phyloP scores from a whole-genome alignment of 208 protist genomes.

The Vickermania ingenoplastis region DNA sequence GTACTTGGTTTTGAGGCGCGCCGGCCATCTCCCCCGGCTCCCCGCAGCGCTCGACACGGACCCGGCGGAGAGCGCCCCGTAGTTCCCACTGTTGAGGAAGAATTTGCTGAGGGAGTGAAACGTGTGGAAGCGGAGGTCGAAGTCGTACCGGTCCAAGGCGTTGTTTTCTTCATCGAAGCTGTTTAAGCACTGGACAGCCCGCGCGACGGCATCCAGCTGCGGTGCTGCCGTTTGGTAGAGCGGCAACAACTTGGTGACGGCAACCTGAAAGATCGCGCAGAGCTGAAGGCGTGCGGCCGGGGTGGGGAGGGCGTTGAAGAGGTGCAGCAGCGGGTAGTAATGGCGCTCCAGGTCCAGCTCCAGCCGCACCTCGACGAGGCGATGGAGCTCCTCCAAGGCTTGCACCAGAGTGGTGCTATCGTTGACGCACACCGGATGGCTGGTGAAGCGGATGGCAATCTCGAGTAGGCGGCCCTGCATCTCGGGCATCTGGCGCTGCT shows the following conservation, averaged over 20 bases:
- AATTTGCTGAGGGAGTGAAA: slow-evolving; percentile 65
- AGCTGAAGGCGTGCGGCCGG: slow-evolving; percentile 57
- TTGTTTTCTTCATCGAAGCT: slow-evolving; percentile 50
- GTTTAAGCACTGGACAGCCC: slow-evolving; percentile 64
- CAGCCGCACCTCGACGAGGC: slow-evolving; percentile 13
- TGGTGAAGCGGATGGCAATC: slow-evolving; percentile 70
- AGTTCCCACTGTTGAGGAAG: slow-evolving; percentile 68
- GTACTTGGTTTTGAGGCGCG: slow-evolving; percentile 12
- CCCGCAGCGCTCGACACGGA: not conserved
- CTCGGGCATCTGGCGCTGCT: slow-evolving; percentile 3
- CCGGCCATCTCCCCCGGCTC: not conserved
- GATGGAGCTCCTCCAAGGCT: slow-evolving; percentile 21
- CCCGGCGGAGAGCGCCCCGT: slow-evolving; percentile 19
- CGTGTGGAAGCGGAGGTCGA: slow-evolving; percentile 80
- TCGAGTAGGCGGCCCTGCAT: slow-evolving; percentile 73
- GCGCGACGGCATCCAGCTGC: slow-evolving; percentile 53
- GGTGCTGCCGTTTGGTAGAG: slow-evolving; percentile 1
- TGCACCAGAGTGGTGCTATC: slow-evolving; percentile 40
- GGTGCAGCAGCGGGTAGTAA: slow-evolving; percentile 50
- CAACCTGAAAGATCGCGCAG: slow-evolving; percentile 28
- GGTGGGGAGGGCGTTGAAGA: slow-evolving; percentile 71
- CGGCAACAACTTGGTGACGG: slow-evolving; percentile 17
- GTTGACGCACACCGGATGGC: slow-evolving; percentile 58
- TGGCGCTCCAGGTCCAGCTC: slow-evolving; percentile 26
- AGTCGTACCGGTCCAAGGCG: slow-evolving; percentile 69